Percentiles rank a stretch among this genome's conserved stretches.
phyloP scores from a whole-genome alignment of 805 yeast species.

The Yamadazyma phyllophila region DNA sequence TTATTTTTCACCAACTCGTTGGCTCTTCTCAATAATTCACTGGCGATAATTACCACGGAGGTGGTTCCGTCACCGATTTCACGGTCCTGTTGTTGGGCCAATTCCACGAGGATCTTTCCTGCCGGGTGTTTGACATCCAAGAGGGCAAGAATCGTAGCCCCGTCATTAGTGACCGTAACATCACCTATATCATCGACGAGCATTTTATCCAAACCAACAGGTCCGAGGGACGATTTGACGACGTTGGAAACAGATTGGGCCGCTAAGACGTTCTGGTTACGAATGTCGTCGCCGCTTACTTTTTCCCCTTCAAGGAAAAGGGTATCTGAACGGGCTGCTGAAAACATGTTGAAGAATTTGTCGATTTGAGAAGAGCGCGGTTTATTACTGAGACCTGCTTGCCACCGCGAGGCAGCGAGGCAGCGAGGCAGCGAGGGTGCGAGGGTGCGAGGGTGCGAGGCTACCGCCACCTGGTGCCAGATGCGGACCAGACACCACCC shows the following conservation, averaged over 20 bases:
- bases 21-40: constrained; percentile 88
- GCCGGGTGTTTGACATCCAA: constrained; percentile 99
- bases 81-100: constrained; percentile 98
- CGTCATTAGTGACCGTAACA: constrained; percentile 97
- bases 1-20: constrained; percentile 90
- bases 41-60: constrained; percentile 92
- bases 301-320: constrained; percentile 95
- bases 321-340: constrained; percentile 86
- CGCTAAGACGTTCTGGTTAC: constrained; percentile 94
- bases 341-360: constrained; percentile 45
- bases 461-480: no score
- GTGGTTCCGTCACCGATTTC: constrained; percentile 99
- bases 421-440: no score
- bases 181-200: constrained; percentile 98
- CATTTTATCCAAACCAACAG: constrained; percentile 98
- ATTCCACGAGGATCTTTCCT: constrained; percentile 92
- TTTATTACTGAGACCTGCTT: neutral
- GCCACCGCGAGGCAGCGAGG: no score
- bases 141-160: constrained; percentile 89
- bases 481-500: no score
- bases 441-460: no score
- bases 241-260: constrained; percentile 83
- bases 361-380: neutral
- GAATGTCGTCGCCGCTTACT: constrained; percentile 91
- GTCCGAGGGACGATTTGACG: constrained; percentile 92